Conservation (phyloP, 768 basidiomycete species). For the Tricholoma bakamatsutake region DNA sequence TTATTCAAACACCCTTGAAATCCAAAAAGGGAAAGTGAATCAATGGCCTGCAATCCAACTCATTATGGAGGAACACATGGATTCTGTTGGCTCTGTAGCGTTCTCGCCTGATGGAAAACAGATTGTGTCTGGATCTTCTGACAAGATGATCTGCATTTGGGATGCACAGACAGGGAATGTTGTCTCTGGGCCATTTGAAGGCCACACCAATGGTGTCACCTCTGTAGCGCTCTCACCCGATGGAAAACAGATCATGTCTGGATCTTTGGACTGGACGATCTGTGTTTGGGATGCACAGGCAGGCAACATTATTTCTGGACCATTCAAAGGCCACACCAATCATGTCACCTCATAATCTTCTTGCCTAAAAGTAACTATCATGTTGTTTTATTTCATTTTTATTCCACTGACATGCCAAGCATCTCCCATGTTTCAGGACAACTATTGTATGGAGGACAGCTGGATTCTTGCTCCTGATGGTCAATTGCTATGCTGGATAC, state of each 20-base stretch:
- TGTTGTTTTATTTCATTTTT: background rate
- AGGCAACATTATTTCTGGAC: no score
- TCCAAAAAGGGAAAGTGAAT: background rate
- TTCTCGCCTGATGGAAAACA: background rate
- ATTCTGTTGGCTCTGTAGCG: background rate
- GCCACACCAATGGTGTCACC: no score
- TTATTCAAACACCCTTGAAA: background rate
- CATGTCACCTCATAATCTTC: background rate
- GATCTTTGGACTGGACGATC: background rate
- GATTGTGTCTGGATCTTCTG: background rate
- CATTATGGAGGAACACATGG: background rate
- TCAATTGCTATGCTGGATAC: background rate
- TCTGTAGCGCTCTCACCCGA: slow-evolving; percentile 1
- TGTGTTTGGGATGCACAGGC: no score
- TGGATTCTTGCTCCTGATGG: background rate
- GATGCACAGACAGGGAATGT: no score
- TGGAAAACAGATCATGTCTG: slow-evolving; percentile 4
- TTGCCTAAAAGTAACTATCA: no score
- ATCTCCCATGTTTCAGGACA: background rate
- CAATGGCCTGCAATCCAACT: background rate
- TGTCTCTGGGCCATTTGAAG: no score
- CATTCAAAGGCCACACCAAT: no score
- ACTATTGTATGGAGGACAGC: background rate
- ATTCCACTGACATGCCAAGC: background rate
- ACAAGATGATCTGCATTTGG: background rate